phyloP scores from a whole-genome alignment of 1,139 yeast species.

The Kazachstania sp. region DNA sequence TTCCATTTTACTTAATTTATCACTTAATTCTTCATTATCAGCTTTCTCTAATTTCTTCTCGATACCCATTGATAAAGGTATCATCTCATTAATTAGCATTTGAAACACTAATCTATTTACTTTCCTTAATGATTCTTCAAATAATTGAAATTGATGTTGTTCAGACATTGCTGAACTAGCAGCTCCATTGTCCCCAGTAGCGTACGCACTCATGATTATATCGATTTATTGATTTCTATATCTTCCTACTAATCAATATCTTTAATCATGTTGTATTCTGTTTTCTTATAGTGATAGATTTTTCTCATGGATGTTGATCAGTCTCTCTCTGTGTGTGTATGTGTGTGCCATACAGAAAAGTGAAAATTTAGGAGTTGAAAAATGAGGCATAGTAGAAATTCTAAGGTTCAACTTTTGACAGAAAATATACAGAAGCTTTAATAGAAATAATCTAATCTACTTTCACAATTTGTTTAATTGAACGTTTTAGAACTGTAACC shows the following conservation, averaged over 20 bases:
- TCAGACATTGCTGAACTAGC: constrained; percentile 3
- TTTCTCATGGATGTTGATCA: no score
- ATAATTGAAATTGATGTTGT: constrained; percentile 25
- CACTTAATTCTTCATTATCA: background rate
- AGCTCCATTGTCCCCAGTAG: background rate
- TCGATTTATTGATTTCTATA: background rate
- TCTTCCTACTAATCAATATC: background rate
- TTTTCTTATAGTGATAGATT: no score
- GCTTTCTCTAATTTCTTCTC: constrained; percentile 10
- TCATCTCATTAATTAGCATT: constrained; percentile 61
- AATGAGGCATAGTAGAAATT: background rate
- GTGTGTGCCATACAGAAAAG: no score
- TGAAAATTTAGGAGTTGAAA: background rate
- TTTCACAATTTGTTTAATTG: no score
- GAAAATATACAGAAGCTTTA: background rate
- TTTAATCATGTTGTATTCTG: no score
- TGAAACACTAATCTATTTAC: constrained; percentile 22
- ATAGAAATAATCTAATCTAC: background rate
- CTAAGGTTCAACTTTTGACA: background rate
- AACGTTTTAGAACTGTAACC: background rate
- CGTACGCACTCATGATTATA: background rate
- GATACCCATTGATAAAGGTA: constrained; percentile 51
- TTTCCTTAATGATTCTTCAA: constrained; percentile 28
- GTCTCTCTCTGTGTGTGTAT: no score
- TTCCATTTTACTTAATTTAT: background rate